Conservation (phyloP, 2,329 filamentous ascomycete species). For the Hypoxylon sp. region DNA sequence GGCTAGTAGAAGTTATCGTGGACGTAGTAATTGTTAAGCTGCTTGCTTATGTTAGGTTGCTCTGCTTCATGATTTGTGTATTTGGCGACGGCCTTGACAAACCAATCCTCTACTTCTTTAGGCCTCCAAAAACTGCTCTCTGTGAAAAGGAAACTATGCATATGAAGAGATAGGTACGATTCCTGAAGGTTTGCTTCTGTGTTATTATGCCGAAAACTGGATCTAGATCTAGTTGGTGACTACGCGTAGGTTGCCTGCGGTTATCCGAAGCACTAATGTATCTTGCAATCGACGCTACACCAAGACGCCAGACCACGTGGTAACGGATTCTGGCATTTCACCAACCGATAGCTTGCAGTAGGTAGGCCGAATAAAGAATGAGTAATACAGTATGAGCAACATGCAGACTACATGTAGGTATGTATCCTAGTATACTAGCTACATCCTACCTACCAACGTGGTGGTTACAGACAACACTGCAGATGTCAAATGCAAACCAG, state of each 20-base stretch:
- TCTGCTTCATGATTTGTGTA: too few relatives aligned
- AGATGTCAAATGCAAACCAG: slow-evolving; percentile 9
- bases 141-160: too few relatives aligned
- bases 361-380: background rate
- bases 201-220: background rate
- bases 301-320: background rate
- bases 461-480: background rate
- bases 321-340: background rate
- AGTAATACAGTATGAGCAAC: too few relatives aligned
- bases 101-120: too few relatives aligned
- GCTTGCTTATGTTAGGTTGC: background rate
- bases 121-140: too few relatives aligned
- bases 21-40: background rate
- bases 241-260: slow-evolving; percentile 21
- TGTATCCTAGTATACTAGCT: too few relatives aligned
- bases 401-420: too few relatives aligned
- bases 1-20: background rate
- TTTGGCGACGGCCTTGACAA: too few relatives aligned
- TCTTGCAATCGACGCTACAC: background rate
- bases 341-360: background rate
- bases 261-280: slow-evolving; percentile 1
- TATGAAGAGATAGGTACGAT: too few relatives aligned
- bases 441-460: background rate
- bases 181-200: too few relatives aligned
- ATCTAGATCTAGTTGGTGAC: too few relatives aligned